Conservation (phyloP, 305 asterid genomes). For the Fraxinus floribunda region DNA sequence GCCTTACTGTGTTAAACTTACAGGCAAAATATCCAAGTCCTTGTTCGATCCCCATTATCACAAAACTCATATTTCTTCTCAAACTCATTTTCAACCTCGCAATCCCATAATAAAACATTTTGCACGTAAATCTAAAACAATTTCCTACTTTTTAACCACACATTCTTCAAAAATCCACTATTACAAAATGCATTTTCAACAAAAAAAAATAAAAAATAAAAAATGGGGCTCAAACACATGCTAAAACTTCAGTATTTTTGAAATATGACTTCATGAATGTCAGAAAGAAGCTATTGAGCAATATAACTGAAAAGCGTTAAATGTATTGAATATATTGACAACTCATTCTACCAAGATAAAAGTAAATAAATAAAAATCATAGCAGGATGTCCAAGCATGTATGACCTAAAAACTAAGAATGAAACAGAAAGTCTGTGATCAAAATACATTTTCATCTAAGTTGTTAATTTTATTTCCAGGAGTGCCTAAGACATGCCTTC, state of each 20-base stretch:
- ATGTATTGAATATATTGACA: background rate
- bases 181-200: too few species aligned
- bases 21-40: background rate
- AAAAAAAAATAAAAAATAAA: too few species aligned
- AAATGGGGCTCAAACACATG: background rate
- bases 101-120: background rate
- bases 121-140: background rate
- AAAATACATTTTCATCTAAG: slow-evolving; percentile 9
- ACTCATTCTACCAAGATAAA: background rate
- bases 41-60: background rate
- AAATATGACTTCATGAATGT: background rate
- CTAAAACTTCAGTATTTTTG: background rate
- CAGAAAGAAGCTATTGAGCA: background rate
- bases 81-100: background rate
- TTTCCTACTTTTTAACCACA: background rate
- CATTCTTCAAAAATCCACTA: too few species aligned
- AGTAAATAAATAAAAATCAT: background rate
- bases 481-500: slow-evolving; percentile 47
- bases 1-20: background rate
- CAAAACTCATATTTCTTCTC: background rate
- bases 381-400: background rate
- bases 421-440: background rate
- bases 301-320: background rate
- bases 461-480: slow-evolving; percentile 4
- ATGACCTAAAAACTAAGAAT: background rate